These are phyloP conservation scores for Penicillium turbatum DNA, from an alignment of 495 filamentous ascomycete genomes.

Conservation along the genomic window DNA sequence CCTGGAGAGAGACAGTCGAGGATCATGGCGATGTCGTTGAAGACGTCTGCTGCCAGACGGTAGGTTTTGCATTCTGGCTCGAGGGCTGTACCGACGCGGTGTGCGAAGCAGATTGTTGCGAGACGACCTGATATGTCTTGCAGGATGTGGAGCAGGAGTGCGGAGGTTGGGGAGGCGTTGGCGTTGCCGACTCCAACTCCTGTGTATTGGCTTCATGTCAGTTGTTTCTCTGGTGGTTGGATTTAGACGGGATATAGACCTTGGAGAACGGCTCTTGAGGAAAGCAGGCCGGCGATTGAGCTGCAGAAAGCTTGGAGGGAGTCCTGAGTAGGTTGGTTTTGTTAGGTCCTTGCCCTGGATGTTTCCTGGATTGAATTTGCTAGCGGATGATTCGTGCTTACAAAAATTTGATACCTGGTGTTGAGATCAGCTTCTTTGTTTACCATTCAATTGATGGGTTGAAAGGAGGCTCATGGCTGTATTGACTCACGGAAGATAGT, in stretches of 20 bases:
- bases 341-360: not conserved
- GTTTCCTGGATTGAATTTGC: not conserved
- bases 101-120: constrained; percentile 88
- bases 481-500: constrained; percentile 72
- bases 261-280: constrained; percentile 85
- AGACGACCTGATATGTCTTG: constrained; percentile 82
- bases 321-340: constrained; percentile 53
- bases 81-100: constrained; percentile 77
- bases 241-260: constrained; percentile 40
- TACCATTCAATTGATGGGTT: not conserved
- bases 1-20: constrained; percentile 83
- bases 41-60: constrained; percentile 81
- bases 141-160: constrained; percentile 78
- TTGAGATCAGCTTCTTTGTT: constrained; percentile 4
- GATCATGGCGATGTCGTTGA: constrained; percentile 89
- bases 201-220: constrained; percentile 23
- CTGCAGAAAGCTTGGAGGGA: constrained; percentile 94
- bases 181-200: constrained; percentile 89
- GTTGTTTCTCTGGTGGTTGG: not conserved
- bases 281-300: constrained; percentile 83
- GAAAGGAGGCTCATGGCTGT: not conserved
- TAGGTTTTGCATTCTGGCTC: constrained; percentile 95
- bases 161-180: constrained; percentile 76
- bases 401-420: constrained; percentile 66
- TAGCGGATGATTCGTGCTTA: constrained; percentile 8